Conservation (phyloP, 2,329 filamentous ascomycete species). For the Fusarium lyarnte region DNA sequence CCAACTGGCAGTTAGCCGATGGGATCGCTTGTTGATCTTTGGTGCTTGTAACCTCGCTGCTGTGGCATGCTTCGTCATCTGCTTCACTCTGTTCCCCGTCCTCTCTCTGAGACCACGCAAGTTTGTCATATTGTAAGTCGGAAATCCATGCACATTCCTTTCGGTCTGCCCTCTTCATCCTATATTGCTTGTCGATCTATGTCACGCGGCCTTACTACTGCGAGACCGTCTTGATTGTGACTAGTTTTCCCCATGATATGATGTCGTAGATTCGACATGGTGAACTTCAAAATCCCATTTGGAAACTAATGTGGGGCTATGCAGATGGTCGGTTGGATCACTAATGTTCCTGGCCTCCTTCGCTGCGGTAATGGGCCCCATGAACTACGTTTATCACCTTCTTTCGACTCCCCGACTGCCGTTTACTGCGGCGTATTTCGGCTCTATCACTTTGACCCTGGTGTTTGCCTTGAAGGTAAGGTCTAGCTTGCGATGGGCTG, state of each 20-base stretch:
- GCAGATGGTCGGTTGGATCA: constrained; percentile 94
- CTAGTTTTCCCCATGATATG: constrained; percentile 25
- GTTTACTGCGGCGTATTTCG: constrained; percentile 95
- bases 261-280: constrained; percentile 26
- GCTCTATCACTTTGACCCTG: constrained; percentile 87
- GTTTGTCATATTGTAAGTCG: constrained; percentile 95
- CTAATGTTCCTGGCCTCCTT: constrained; percentile 90
- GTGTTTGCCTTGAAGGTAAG: constrained; percentile 93
- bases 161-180: constrained; percentile 3
- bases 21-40: constrained; percentile 95
- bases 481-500: constrained; percentile 42
- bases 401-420: constrained; percentile 85
- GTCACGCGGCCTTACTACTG: constrained; percentile 26
- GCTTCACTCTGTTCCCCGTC: constrained; percentile 89
- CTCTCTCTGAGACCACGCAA: constrained; percentile 85
- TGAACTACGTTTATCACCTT: constrained; percentile 84
- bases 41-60: constrained; percentile 89
- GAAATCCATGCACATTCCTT: constrained; percentile 15
- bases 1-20: constrained; percentile 81
- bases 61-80: constrained; percentile 90
- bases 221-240: constrained; percentile 16
- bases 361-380: constrained; percentile 92
- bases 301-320: constrained; percentile 40
- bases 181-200: constrained; percentile 17
- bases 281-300: constrained; percentile 23